Conservation (phyloP, 2,329 filamentous ascomycete genomes). For the Boeremia lycopersici region DNA sequence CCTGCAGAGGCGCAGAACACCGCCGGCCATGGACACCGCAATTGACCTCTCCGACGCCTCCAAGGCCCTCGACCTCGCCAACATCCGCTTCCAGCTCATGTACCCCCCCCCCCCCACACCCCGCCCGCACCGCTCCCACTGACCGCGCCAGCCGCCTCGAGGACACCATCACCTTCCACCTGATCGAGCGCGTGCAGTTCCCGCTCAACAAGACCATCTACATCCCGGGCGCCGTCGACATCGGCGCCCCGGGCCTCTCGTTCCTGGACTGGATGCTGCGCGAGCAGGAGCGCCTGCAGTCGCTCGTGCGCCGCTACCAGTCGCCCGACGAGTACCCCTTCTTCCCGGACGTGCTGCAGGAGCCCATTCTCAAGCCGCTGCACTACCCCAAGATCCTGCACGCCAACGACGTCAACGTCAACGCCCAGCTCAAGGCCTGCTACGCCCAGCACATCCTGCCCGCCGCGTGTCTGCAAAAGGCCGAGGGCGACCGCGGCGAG, state of each 20-base stretch:
- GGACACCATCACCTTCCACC: slow-evolving; percentile 95
- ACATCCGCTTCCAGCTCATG: slow-evolving; percentile 95
- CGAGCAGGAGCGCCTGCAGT: slow-evolving; percentile 90
- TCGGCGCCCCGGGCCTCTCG: slow-evolving; percentile 74
- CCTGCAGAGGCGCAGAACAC: too few relatives aligned
- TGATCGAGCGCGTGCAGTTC: slow-evolving; percentile 98
- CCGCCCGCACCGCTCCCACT: slow-evolving; percentile 10
- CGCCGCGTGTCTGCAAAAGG: slow-evolving; percentile 77
- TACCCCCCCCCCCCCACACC: slow-evolving; percentile 50
- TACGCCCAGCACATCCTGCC: slow-evolving; percentile 87
- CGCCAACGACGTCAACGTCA: slow-evolving; percentile 87
- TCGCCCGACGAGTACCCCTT: slow-evolving; percentile 97
- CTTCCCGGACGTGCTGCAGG: slow-evolving; percentile 81
- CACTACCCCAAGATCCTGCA: slow-evolving; percentile 88
- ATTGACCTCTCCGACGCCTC: slow-evolving; percentile 86
- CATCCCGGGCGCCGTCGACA: slow-evolving; percentile 74
- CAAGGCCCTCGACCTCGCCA: slow-evolving; percentile 84
- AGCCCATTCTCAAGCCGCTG: slow-evolving; percentile 84
- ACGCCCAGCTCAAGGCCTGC: slow-evolving; percentile 81
- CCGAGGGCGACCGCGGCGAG: slow-evolving; percentile 80
- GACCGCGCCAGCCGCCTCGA: slow-evolving; percentile 75
- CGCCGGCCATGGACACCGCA: slow-evolving; percentile 76
- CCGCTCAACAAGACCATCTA: slow-evolving; percentile 91
- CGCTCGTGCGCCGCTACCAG: slow-evolving; percentile 90
- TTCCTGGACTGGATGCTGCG: slow-evolving; percentile 94